These are phyloP conservation scores for Talaromyces verruculosus DNA, from an alignment of 2,329 filamentous ascomycete species.

Conservation along the genomic window DNA sequence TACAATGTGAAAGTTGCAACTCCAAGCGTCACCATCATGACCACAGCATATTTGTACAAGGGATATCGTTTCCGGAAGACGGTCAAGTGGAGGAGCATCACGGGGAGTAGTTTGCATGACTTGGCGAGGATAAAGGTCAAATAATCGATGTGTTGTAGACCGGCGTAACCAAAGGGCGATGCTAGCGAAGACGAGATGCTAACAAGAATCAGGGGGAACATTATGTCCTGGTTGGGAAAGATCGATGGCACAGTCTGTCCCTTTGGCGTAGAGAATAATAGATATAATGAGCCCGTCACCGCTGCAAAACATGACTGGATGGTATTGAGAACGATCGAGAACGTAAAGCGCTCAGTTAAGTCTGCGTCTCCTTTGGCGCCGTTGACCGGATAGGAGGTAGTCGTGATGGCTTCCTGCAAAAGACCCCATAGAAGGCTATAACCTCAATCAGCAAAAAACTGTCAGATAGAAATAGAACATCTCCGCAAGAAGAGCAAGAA, in stretches of 20 bases:
- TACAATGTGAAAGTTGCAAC: constrained; percentile 95
- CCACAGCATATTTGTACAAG: constrained; percentile 93
- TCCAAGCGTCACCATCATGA: constrained; percentile 83
- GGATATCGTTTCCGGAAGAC: constrained; percentile 87
- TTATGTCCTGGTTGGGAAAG: constrained; percentile 73
- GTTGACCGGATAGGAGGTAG: constrained; percentile 72
- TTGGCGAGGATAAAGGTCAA: constrained; percentile 97
- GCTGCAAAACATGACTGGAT: constrained; percentile 90
- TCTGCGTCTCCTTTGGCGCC: constrained; percentile 49
- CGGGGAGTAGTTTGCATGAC: constrained; percentile 96
- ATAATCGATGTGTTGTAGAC: constrained; percentile 91
- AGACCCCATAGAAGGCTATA: constrained; percentile 87
- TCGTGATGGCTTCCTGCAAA: constrained; percentile 96
- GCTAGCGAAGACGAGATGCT: constrained; percentile 84
- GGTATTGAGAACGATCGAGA: constrained; percentile 93
- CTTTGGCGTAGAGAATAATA: constrained; percentile 62
- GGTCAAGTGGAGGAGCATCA: constrained; percentile 95
- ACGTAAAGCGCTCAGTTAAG: constrained; percentile 74
- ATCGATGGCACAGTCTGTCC: constrained; percentile 53
- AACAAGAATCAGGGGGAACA: constrained; percentile 78
- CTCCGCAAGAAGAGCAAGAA: not conserved
- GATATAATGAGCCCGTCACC: constrained; percentile 76
- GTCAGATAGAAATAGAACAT: constrained; percentile 12
- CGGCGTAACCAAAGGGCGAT: constrained; percentile 93
- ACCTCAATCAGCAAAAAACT: constrained; percentile 2